phyloP scores from a whole-genome alignment of 345 rosid genomes.

The Rhizophora apiculata region DNA sequence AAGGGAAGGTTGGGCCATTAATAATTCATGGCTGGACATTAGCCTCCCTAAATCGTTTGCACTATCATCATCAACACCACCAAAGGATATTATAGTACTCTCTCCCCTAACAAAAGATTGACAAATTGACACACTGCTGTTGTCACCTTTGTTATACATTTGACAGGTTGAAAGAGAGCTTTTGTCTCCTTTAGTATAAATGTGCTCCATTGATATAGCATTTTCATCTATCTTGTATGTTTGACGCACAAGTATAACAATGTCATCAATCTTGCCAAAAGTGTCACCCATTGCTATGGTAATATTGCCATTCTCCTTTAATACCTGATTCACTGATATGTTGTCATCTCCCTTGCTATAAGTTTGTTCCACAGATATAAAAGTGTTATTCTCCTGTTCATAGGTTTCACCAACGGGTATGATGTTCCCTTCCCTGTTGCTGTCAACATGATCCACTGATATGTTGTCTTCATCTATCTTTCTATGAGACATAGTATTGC shows the following conservation, averaged over 20 bases:
- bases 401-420: conserved; percentile 37
- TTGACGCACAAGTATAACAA: conserved; percentile 47
- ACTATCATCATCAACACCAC: conserved; percentile 53
- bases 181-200: conserved; percentile 37
- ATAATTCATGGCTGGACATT: conserved; percentile 41
- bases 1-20: conserved; percentile 41
- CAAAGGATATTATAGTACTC: conserved; percentile 64
- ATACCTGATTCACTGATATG: conserved; percentile 35
- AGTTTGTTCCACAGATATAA: conserved; percentile 44
- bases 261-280: conserved; percentile 38
- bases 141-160: conserved; percentile 29
- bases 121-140: conserved; percentile 25
- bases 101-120: conserved; percentile 44
- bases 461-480: conserved; percentile 21
- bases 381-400: conserved; percentile 36
- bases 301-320: conserved; percentile 38
- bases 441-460: conserved; percentile 25
- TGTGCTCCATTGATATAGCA: conserved; percentile 42
- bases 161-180: conserved; percentile 28
- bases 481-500: conserved; percentile 11
- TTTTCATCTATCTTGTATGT: conserved; percentile 39
- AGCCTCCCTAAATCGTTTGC: conserved; percentile 39
- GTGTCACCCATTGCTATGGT: conserved; percentile 34
- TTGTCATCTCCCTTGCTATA: conserved; percentile 37
- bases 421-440: conserved; percentile 18